Conservation (phyloP, 2,329 filamentous ascomycete species). For the Curvularia spicifera region DNA sequence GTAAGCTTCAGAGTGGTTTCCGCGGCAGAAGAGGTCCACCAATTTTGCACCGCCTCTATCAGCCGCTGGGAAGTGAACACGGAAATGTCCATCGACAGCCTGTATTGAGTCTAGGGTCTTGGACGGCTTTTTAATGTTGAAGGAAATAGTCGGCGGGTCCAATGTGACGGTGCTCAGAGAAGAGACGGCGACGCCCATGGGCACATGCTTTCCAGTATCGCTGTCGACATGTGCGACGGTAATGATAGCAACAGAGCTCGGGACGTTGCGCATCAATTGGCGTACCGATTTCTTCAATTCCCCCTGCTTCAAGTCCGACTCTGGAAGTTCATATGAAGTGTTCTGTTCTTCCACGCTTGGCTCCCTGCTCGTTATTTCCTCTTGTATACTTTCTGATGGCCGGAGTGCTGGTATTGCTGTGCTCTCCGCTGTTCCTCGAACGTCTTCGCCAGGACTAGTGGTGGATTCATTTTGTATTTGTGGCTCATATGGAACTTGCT, state of each 20-base stretch:
- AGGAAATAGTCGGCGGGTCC: conserved; percentile 64
- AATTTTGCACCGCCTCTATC: conserved; percentile 36
- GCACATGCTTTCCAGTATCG: conserved; percentile 19
- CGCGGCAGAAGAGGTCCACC: conserved; percentile 39
- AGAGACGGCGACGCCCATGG: conserved; percentile 62
- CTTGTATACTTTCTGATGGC: neutral
- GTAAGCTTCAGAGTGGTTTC: conserved; percentile 37
- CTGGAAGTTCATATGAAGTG: neutral
- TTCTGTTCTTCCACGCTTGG: conserved; percentile 5
- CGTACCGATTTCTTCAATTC: conserved; percentile 28
- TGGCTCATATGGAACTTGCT: conserved; percentile 13
- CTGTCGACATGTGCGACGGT: conserved; percentile 47
- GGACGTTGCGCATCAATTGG: conserved; percentile 60
- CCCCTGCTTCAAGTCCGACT: conserved; percentile 9
- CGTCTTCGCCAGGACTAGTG: neutral
- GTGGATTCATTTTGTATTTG: conserved; percentile 9
- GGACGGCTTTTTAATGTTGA: conserved; percentile 66
- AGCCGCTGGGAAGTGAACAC: conserved; percentile 58
- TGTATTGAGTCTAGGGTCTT: conserved; percentile 63
- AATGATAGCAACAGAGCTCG: conserved; percentile 64
- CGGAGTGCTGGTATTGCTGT: neutral
- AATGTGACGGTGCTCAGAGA: conserved; percentile 67
- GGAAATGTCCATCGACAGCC: conserved; percentile 50
- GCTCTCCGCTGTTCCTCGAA: neutral
- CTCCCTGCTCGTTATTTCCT: conserved; percentile 6